Evolutionary conservation across 805 yeast species (phyloP), one percentile per base, ranked within the genome.

Genomic region (Lipomyces yamanashiensis): DNA sequence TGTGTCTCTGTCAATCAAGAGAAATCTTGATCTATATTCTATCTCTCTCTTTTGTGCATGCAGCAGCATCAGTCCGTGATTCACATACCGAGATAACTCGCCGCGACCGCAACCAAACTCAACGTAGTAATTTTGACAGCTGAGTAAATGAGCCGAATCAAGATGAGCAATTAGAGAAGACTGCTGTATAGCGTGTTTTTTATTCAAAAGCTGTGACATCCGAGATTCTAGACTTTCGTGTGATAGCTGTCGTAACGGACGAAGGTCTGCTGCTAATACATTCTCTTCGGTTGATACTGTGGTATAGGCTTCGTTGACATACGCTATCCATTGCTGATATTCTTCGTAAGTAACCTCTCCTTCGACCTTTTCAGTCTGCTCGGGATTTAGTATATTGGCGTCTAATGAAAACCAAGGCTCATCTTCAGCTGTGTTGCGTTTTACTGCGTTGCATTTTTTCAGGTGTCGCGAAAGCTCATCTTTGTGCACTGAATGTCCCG

Each of bases 31-130:
- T n/a, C 12, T 34, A 41, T 2, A n/a, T 28, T 55, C 15, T 49
- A 12, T 15, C 41, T 49, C 13, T 61, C 40, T 8, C 44, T 17
- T 8, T 58, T 53, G 28, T 41, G 49, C 51, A 69, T 43, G 67
- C 41, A 76, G 50, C 7, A 40, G 19, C 21, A 59, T 19, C n/a
- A 45, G 28, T 6, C 33, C 48, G 19, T 48, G 43, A n/a, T 40
- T 45, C 21, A 48, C 8, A 58, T 56, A 54, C 23, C 96, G 76
- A 0, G 92, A 82, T 28, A 92, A 80, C 72, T 92, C 97, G 1
- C 90, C 96, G 67, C 92, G 83, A 0, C 98, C 98, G 74, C 96
- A 89, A 0, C 98, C 98, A 78, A 90, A 91, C 75, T 92, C 98
- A 36, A 88, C 73, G 72, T 85, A 84, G 12, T 61, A 56, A 37